A percentile compares a stretch with the other conserved stretches of the same genome.
Conservation (phyloP, 2,329 filamentous ascomycete species). For the Penicillium sp. region DNA sequence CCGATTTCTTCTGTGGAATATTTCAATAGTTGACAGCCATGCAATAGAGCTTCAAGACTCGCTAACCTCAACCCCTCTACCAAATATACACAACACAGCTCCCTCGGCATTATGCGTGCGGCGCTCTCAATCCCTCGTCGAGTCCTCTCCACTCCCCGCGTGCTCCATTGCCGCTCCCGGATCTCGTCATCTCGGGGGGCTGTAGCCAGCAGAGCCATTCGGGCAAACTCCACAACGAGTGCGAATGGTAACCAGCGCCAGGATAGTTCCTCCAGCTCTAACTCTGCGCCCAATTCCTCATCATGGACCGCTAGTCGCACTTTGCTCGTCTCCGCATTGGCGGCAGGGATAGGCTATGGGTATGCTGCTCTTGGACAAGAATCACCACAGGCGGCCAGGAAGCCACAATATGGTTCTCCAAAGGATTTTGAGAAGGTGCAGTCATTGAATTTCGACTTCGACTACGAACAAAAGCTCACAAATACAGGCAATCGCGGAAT, state of each 20-base stretch:
- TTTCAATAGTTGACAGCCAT: not conserved
- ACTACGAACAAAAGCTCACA: slow-evolving; percentile 3
- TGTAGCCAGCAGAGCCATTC: slow-evolving; percentile 12
- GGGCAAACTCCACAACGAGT: slow-evolving; percentile 21
- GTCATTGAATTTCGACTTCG: not conserved
- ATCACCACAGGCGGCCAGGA: slow-evolving; percentile 16
- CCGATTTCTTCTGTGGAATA: not conserved
- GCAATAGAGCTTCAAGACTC: not conserved
- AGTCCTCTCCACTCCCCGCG: slow-evolving; percentile 33
- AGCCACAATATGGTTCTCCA: slow-evolving; percentile 42
- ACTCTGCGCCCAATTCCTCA: slow-evolving; percentile 11
- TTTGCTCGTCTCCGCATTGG: slow-evolving; percentile 52
- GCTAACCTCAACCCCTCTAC: not conserved
- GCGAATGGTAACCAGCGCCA: slow-evolving; percentile 13
- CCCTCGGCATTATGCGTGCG: slow-evolving; percentile 24
- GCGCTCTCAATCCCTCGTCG: slow-evolving; percentile 25
- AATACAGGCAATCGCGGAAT: slow-evolving; percentile 57
- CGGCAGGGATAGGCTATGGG: slow-evolving; percentile 55
- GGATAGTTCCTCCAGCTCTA: slow-evolving; percentile 19
- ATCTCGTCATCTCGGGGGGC: slow-evolving; percentile 13
- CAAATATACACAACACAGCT: not conserved
- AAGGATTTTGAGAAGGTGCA: slow-evolving; percentile 44
- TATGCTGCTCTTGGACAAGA: slow-evolving; percentile 48
- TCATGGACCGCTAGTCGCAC: slow-evolving; percentile 50
- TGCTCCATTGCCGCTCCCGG: slow-evolving; percentile 24